Base-by-base conservation (phyloP, 768 basidiomycete genomes). In the Xerocomellus amylosporus region DNA sequence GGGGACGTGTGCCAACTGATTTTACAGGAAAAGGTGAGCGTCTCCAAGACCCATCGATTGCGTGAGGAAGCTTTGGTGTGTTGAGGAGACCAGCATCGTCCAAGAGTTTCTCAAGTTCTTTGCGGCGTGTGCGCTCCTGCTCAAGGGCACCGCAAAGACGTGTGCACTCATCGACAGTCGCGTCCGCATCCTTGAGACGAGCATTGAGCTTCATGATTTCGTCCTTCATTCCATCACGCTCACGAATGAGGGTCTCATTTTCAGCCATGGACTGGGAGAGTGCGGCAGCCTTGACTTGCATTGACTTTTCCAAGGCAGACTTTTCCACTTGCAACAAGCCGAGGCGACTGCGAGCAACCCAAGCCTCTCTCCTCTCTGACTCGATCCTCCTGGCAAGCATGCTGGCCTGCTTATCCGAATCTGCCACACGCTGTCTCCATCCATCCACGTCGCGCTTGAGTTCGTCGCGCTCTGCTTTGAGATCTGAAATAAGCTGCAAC, bases 381-480 rank as follows among this genome's bases (percentile, higher is more conserved):
- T 93, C 90, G 14, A 92, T 78, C 12, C 88, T 77, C 55, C 81
- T 82, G 24, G 82, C 79, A 46, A 96, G 80, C 36, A 85, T 73
- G 39, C 77, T 74, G 22, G 84, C 71, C 60, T 86, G 85, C 51
- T 82, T 85, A 62, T 96, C 90, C 62, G 91, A 77, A 64, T 89
- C 87, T 14, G 76, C 76, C 44, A 93, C 88, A 22, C 94, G 79
- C 33, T 72, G 78, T 56, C 89, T 79, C 92, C 93, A 96, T 0
- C 88, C 89, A 59, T 93, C 88, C 0, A 93, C 85, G 69, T 98
- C 94, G 48, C 85, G 83, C 68, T 87, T 87, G 47, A 98, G 76
- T 54, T 93, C 88, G 63, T 98, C 95, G 30, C 95, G 78, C 71
- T 98, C 94, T 13, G 86, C 79, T 68, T 93, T 93, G 62, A 92